Percentiles rank a stretch among this genome's conserved stretches.
Conservation (phyloP, 148 eudicot species). For the Camellia japonica region DNA sequence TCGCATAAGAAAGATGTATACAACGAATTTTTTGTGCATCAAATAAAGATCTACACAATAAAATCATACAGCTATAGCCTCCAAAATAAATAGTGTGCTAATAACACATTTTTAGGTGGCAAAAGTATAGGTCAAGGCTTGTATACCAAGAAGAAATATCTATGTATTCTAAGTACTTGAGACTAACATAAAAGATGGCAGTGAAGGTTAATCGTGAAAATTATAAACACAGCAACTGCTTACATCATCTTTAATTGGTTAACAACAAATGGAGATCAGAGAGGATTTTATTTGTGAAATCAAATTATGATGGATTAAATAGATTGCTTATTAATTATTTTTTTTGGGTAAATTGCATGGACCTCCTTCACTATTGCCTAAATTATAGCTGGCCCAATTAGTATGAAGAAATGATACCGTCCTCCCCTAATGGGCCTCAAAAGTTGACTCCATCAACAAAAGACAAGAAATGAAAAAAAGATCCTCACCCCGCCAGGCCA, state of each 20-base stretch:
- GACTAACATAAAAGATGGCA: background rate
- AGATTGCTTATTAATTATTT: background rate
- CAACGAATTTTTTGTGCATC: background rate
- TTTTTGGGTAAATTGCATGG: no score
- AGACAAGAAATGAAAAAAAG: no score
- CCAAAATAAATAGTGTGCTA: background rate
- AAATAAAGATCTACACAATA: background rate
- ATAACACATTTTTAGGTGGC: background rate
- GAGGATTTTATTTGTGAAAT: background rate
- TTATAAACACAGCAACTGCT: background rate
- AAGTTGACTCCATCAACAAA: no score
- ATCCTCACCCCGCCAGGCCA: no score
- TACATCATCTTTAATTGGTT: background rate
- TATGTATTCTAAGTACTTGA: background rate
- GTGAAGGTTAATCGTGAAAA: background rate
- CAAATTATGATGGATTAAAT: background rate
- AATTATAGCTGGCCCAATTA: no score
- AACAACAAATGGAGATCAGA: background rate
- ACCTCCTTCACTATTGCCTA: no score
- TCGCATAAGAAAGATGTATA: background rate
- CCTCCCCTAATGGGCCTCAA: no score
- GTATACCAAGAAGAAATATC: background rate
- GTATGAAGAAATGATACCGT: no score
- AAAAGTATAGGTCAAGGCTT: background rate
- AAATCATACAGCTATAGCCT: background rate